phyloP scores from a whole-genome alignment of 2,329 filamentous ascomycete species.

The Acephala macrosclerotiorum region DNA sequence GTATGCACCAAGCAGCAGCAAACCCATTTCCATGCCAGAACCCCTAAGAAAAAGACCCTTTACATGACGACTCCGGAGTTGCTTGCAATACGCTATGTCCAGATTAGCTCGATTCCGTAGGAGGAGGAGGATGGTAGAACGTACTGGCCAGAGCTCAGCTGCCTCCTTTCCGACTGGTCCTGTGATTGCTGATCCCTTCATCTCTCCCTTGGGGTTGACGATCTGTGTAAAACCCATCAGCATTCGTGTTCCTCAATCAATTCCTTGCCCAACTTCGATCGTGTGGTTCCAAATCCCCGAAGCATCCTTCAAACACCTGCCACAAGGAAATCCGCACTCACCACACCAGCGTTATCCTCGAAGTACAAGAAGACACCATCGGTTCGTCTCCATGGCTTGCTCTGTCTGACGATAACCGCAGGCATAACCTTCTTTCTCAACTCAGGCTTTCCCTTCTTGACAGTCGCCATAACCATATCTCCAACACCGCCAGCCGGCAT shows the following conservation, averaged over 20 bases:
- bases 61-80: conserved; percentile 99
- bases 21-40: conserved; percentile 38
- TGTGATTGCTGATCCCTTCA: conserved; percentile 99
- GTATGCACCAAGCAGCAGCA: conserved; percentile 31
- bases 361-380: conserved; percentile 99
- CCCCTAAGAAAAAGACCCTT: conserved; percentile 53
- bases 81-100: conserved; percentile 88
- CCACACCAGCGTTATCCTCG: conserved; percentile 99
- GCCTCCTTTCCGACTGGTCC: conserved; percentile 99
- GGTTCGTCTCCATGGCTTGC: conserved; percentile 98
- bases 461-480: conserved; percentile 99
- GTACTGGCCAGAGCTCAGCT: conserved; percentile 98
- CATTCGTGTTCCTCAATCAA: conserved; percentile 20
- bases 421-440: conserved; percentile 99
- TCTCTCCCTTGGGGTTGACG: conserved; percentile 99
- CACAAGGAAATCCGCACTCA: conserved; percentile 59
- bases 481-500: conserved; percentile 97
- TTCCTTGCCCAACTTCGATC: too few species aligned
- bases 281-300: neutral
- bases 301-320: neutral
- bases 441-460: conserved; percentile 99
- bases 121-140: conserved; percentile 47
- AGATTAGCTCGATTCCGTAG: conserved; percentile 46
- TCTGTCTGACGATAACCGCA: conserved; percentile 97
- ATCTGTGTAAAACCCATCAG: conserved; percentile 68